Evolutionary conservation across 2,329 filamentous ascomycete genomes (phyloP), one percentile per base, ranked within the genome.

Genomic region (Bipolaris victoriae): DNA sequence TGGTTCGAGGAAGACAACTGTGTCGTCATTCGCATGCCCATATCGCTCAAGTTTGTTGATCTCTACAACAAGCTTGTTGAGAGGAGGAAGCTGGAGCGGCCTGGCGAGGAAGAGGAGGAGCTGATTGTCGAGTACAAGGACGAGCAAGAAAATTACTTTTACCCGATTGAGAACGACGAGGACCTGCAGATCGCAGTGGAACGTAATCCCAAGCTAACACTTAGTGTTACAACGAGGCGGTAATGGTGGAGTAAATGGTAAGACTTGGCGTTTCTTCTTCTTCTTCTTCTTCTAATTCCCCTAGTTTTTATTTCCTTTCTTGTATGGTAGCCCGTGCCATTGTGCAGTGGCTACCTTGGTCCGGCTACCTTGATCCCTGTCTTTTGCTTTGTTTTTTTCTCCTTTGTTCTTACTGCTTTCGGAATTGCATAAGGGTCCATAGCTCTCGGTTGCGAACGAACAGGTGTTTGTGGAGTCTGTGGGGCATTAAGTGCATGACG

Each of bases 11-110:
- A 80, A 64, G 90, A 93, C 59, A 94, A 97, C 65, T 86, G 96
- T 55, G 94, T 97, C 65, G 90, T 95, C 43, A 92, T 99, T 69
- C 88, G 93, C 33, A 91, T 98, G 53, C 90, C 94, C 0, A 84
- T 85, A 1, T 90, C 96, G 52, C 92, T 96, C 68, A 84, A 84
- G 52, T 95, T 89, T 76, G 82, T 85, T 51, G 89, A 92, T 60
- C 83, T 99, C 7, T 89, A 89, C 67, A 89, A 92, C 64, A 96
- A 95, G 78, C 87, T 98, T 58, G 85, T 87, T 48, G 92, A 97
- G 67, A 86, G 95, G 43, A 84, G 96, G 63, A 92, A 92, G 79
- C 84, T 96, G 43, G 80, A 82, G 60, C 77, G 76, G 49, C 75
- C 75, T 6, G 70, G 68, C 6, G 70, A 76, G 49, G 82, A 81